Evolutionary conservation across 768 basidiomycete species (phyloP), one percentile per base, ranked within the genome.

Genomic region (Mycena belliarum): DNA sequence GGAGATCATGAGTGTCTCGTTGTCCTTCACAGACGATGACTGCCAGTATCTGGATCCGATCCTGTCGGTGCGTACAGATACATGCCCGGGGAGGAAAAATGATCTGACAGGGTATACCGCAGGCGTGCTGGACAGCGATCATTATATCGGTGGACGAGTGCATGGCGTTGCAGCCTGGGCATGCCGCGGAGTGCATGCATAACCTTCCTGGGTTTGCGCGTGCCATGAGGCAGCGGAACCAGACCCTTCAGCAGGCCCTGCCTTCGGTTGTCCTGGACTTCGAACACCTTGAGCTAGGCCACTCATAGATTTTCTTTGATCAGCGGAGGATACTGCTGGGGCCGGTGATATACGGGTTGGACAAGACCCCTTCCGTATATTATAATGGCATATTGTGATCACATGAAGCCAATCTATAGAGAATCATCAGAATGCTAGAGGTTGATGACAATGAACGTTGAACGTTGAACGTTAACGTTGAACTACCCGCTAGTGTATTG

Each of bases 1-100:
- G 7, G 59, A 61, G 54, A 48, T 61, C 11, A 49, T 61, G 29
- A 46, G 45, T 12, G 46, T 61, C 8, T 56, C 59, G 33, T 29
- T 42, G 16, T 11, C 29, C 15, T 61, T 65, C 28, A 46, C 8
- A 6, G 51, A 57, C 9, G 41, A 49, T 16, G 55, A 57, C n/a
- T 60, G 35, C 42, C 24, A 33, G 25, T 37, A 32, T 41, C 3
- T 57, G 25, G n/a, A 26, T 9, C 26, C 55, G 25, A 48, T 61
- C 21, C 20, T 61, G 1, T 55, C 54, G 45, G 58, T 59, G 33
- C 14, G 6, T 3, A 12, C 20, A 9, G 28, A 9, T 20, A 9
- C n/a, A 25, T 14, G 20, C 29, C 23, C 8, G 6, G 5, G n/a
- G n/a, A n/a, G n/a, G n/a, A n/a, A n/a, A 21, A 2, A 28, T 48